Percentiles rank a stretch among this genome's conserved stretches.
Conservation (phyloP, 2,329 filamentous ascomycete species). For the Scleromitrula shiraiana region DNA sequence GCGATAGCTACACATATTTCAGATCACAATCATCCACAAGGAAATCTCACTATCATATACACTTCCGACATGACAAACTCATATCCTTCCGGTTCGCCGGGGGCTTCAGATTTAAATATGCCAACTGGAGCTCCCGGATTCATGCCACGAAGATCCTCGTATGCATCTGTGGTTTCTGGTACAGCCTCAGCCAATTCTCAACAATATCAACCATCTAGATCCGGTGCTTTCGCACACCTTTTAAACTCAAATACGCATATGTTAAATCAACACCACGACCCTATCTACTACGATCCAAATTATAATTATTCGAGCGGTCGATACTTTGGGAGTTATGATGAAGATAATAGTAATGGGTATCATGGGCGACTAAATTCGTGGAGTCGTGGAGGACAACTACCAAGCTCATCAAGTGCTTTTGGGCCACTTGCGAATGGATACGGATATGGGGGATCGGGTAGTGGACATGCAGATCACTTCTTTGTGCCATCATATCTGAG, state of each 20-base stretch:
- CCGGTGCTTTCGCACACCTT: constrained; percentile 27
- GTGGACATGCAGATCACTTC: constrained; percentile 40
- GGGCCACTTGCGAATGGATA: constrained; percentile 24
- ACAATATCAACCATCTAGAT: constrained; percentile 22
- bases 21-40: no score
- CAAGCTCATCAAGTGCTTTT: constrained; percentile 30
- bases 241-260: constrained; percentile 13
- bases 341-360: constrained; percentile 22
- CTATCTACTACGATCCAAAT: constrained; percentile 23
- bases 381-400: constrained; percentile 25
- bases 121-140: constrained; percentile 31
- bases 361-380: constrained; percentile 23
- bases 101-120: constrained; percentile 27
- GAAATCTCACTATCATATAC: neutral
- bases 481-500: constrained; percentile 80
- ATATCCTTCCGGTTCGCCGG: constrained; percentile 27
- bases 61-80: constrained; percentile 23
- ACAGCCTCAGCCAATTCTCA: constrained; percentile 29
- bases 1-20: no score
- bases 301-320: constrained; percentile 18
- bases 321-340: constrained; percentile 20
- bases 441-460: constrained; percentile 18
- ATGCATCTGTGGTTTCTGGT: constrained; percentile 53
- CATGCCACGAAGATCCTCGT: constrained; percentile 47
- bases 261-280: constrained; percentile 18